Evolutionary conservation across 768 basidiomycete species (phyloP).

Genomic region (Amanita subjunquillea): DNA sequence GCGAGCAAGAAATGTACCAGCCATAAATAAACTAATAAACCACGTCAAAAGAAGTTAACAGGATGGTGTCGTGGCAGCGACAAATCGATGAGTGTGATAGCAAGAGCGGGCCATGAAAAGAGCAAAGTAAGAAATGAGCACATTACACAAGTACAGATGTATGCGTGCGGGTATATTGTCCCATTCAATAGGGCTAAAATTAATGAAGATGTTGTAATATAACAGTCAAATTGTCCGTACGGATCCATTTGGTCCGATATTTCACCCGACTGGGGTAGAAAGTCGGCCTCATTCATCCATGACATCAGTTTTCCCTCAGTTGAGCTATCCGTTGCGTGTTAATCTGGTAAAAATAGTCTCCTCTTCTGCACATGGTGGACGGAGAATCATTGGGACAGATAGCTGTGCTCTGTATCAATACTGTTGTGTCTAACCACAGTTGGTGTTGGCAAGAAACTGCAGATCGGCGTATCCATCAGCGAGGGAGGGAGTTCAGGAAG

Average conservation of each 20-base stretch:
- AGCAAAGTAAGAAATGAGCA: neutral
- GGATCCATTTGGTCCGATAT: no score
- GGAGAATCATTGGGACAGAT: neutral
- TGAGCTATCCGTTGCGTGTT: conserved; percentile 25
- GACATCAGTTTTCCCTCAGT: conserved; percentile 27
- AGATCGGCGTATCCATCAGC: neutral
- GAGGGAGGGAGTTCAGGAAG: conserved; percentile 2
- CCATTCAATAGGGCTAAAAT: neutral
- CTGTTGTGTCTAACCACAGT: neutral
- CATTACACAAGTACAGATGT: conserved; percentile 2
- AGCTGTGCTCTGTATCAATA: neutral
- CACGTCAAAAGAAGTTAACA: neutral
- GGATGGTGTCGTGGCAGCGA: neutral
- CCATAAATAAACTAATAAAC: neutral
- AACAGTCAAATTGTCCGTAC: neutral
- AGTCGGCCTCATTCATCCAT: neutral
- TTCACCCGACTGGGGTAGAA: no score
- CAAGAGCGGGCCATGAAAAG: neutral
- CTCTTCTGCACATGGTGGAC: conserved; percentile 18
- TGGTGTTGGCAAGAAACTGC: neutral
- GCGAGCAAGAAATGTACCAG: neutral
- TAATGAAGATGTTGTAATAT: neutral
- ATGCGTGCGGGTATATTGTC: neutral
- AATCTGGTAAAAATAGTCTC: conserved; percentile 21
- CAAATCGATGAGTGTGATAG: neutral